phyloP scores from a whole-genome alignment of 305 asterid species.

The Caryopteris hybrid region DNA sequence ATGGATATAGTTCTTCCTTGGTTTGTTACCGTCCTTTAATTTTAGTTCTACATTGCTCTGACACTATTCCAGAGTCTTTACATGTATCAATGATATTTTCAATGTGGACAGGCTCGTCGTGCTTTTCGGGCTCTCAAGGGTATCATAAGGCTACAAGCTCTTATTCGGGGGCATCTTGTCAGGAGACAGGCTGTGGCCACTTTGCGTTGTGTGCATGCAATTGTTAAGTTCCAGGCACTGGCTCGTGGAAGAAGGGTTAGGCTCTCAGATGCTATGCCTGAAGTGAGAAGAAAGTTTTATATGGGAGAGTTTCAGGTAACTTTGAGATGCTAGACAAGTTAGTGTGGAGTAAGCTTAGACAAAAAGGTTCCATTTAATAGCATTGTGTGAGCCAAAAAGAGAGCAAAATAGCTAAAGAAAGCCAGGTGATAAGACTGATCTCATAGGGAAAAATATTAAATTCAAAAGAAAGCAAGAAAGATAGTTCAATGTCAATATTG shows the following conservation, averaged over 20 bases:
- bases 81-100: neutral
- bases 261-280: slow-evolving; percentile 33
- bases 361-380: neutral
- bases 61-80: neutral
- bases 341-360: neutral
- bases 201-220: slow-evolving; percentile 75
- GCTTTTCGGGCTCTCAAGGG: slow-evolving; percentile 96
- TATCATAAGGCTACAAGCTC: slow-evolving; percentile 94
- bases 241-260: slow-evolving; percentile 80
- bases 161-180: slow-evolving; percentile 95
- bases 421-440: too few species aligned
- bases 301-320: slow-evolving; percentile 38
- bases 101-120: slow-evolving; percentile 78
- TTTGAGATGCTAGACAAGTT: neutral
- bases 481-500: neutral
- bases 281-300: slow-evolving; percentile 21
- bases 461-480: neutral
- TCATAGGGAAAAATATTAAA: too few species aligned
- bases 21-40: neutral
- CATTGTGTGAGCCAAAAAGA: neutral
- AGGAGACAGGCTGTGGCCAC: slow-evolving; percentile 96
- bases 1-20: neutral
- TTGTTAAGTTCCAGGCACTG: slow-evolving; percentile 78
- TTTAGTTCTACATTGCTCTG: neutral
- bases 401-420: neutral